These are phyloP conservation scores for Rhododendron kiyosumense DNA, from an alignment of 148 eudicot genomes.

Conservation along the genomic window DNA sequence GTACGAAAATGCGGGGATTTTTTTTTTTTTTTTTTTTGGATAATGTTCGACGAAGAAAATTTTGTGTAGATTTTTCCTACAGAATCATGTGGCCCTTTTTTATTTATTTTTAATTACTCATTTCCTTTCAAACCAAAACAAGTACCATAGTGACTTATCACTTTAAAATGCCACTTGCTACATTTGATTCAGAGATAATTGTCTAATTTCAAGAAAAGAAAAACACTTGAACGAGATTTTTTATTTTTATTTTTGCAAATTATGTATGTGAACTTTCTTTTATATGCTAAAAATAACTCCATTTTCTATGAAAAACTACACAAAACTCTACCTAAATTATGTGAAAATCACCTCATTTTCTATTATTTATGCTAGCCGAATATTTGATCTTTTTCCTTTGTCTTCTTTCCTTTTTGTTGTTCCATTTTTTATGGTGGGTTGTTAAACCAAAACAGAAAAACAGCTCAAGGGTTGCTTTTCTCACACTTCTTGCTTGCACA, in stretches of 20 bases:
- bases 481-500: conserved; percentile 25
- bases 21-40: neutral
- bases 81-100: neutral
- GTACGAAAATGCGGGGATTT: too few species aligned
- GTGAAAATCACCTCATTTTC: neutral
- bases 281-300: too few species aligned
- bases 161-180: neutral
- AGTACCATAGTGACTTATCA: neutral
- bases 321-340: neutral
- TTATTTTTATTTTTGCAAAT: too few species aligned
- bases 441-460: neutral
- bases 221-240: neutral
- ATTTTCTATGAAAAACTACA: too few species aligned
- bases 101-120: too few species aligned
- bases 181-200: neutral
- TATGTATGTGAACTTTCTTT: too few species aligned
- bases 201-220: neutral
- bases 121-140: neutral
- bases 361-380: neutral
- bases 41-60: neutral
- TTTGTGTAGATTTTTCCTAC: neutral
- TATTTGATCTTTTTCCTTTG: neutral
- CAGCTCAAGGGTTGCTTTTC: conserved; percentile 26
- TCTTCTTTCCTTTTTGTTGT: neutral
- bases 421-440: neutral